Evolutionary conservation across 192 early-diverging fungal species (phyloP), one percentile per base, ranked within the genome.

Genomic region (Coemansia erecta): DNA sequence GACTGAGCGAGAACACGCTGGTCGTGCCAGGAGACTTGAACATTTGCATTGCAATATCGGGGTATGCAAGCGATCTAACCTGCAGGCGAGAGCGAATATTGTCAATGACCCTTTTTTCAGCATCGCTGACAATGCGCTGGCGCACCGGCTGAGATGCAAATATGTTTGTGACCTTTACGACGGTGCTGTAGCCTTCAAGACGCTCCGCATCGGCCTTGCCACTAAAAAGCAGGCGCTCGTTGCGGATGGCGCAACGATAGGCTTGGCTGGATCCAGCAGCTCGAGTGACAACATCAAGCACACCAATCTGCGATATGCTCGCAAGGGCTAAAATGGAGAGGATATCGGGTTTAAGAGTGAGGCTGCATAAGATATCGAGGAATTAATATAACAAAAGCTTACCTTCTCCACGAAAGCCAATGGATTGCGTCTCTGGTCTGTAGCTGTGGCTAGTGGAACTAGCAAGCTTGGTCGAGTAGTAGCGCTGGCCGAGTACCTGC

Each of bases 401-500:
- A 75, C 73, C 73, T 72, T 78, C 63, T 12, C 70, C 76, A 35
- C 41, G 44, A 13, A 55, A 54, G 3, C 75, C 75, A 21, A 68
- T 58, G 17, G 42, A 4, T 35, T 7, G 28, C 4, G 28, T 31
- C 28, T 31, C 28, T 28, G 21, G 24, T 54, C 15, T 19, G 31
- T 24, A 23, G 14, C 8, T 4, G 51, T 13, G 6, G 26, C 6
- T 12, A 15, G 26, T 17, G 28, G 26, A 22, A 8, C n/a, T 10
- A 8, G 33, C 28, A 14, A 63, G n/a, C 40, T 72, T 78, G 43
- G 76, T 72, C 8, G 76, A 53, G 41, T 39, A 33, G 40, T 66
- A 60, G 17, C 66, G 58, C 42, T 53, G 59, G 18, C 76, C 76
- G 17, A 78, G 33, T 31, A 21, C 53, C 9, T 26, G 28, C 52